These are phyloP conservation scores for Rhizophlyctis rosea DNA, from an alignment of 192 early-diverging fungal species.

Conservation along the genomic window DNA sequence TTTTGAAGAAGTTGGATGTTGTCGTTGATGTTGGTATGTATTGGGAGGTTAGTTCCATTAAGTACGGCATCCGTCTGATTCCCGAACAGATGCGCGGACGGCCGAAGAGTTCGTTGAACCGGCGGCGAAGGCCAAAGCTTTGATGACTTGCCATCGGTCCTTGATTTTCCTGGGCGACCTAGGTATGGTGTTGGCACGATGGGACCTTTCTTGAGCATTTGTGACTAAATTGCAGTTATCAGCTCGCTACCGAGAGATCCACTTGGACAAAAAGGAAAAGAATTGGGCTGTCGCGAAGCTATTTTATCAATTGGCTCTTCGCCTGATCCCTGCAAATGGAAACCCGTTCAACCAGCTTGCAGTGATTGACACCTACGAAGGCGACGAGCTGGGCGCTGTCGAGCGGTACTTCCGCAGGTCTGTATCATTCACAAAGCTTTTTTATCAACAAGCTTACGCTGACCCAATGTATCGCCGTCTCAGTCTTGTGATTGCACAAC, in stretches of 20 bases:
- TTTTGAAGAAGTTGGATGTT: slow-evolving; percentile 11
- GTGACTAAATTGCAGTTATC: background rate
- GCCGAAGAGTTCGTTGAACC: slow-evolving; percentile 2
- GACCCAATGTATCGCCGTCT: background rate
- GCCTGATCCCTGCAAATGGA: slow-evolving; percentile 56
- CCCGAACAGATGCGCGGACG: background rate
- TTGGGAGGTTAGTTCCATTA: background rate
- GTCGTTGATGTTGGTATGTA: slow-evolving; percentile 6
- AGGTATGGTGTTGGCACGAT: slow-evolving; percentile 36
- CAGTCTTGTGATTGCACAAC: slow-evolving; percentile 24
- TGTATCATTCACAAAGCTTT: background rate
- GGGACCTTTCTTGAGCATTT: background rate
- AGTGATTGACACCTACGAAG: slow-evolving; percentile 57
- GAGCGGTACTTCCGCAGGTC: slow-evolving; percentile 36
- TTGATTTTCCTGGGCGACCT: slow-evolving; percentile 69
- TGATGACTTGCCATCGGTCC: slow-evolving; percentile 32
- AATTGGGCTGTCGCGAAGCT: slow-evolving; percentile 55
- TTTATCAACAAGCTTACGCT: slow-evolving; percentile 8
- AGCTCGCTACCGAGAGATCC: slow-evolving; percentile 64
- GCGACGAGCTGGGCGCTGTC: slow-evolving; percentile 25
- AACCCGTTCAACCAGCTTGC: slow-evolving; percentile 80
- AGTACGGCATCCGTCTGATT: background rate
- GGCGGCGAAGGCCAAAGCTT: slow-evolving; percentile 6
- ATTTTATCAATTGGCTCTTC: slow-evolving; percentile 64
- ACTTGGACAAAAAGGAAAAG: slow-evolving; percentile 50